These are phyloP conservation scores for Paraglomus occultum DNA, from an alignment of 192 early-diverging fungal species.

Conservation along the genomic window DNA sequence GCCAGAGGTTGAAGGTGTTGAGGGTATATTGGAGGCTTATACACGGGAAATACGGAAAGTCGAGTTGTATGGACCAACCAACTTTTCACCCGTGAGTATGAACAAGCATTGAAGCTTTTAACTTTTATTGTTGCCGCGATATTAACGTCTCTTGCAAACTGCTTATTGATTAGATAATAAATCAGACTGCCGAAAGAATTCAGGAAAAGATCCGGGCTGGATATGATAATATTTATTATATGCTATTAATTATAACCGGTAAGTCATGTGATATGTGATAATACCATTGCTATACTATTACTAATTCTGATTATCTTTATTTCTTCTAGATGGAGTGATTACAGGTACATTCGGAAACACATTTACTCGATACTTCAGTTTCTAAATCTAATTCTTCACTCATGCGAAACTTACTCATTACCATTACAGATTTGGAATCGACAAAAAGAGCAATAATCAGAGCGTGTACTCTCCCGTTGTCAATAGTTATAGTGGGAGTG, in stretches of 20 bases:
- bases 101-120: not conserved
- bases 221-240: slow-evolving; percentile 12
- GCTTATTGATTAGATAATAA: slow-evolving; percentile 5
- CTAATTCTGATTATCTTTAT: too few relatives aligned
- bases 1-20: slow-evolving; percentile 53
- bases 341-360: too few relatives aligned
- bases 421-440: slow-evolving; percentile 31
- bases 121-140: not conserved
- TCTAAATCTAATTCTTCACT: too few relatives aligned
- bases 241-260: slow-evolving; percentile 27
- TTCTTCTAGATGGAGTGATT: too few relatives aligned
- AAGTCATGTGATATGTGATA: not conserved
- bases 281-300: too few relatives aligned
- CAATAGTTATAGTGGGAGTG: slow-evolving; percentile 58
- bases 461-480: slow-evolving; percentile 43
- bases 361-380: too few relatives aligned
- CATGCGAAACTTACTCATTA: too few relatives aligned
- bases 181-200: slow-evolving; percentile 20
- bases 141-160: not conserved
- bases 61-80: slow-evolving; percentile 51
- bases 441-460: slow-evolving; percentile 46
- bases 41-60: slow-evolving; percentile 36
- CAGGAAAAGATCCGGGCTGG: not conserved
- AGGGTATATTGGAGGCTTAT: slow-evolving; percentile 49
- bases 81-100: slow-evolving; percentile 47